phyloP scores from a whole-genome alignment of 257 asterid genomes.

The Solanum gracilifrons region DNA sequence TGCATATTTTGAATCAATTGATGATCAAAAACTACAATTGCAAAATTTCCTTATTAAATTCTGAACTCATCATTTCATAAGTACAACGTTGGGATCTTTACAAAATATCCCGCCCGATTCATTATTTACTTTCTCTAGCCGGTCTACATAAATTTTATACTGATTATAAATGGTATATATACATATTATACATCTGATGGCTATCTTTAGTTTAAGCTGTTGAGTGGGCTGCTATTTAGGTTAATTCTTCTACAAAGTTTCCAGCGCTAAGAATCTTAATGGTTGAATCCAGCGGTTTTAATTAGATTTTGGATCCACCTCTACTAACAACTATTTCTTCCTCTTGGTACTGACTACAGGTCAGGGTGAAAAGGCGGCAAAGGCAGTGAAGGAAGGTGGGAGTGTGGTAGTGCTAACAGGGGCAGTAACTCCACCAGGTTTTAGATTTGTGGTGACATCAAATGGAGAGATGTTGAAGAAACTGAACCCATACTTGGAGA shows the following conservation, averaged over 20 bases:
- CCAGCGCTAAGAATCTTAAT: neutral
- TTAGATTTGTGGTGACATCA: constrained; percentile 75
- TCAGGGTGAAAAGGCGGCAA: constrained; percentile 70
- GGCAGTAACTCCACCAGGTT: constrained; percentile 72
- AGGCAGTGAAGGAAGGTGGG: constrained; percentile 84
- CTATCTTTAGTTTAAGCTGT: neutral
- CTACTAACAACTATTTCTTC: neutral
- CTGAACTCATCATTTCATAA: neutral
- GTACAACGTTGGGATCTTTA: neutral
- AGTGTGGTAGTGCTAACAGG: constrained; percentile 70
- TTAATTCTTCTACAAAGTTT: neutral
- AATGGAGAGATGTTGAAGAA: constrained; percentile 54
- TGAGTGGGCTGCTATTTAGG: neutral
- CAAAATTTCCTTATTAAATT: neutral
- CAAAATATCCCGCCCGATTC: neutral
- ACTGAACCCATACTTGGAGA: constrained; percentile 63
- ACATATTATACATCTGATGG: neutral
- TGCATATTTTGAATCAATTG: neutral
- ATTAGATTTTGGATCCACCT: neutral
- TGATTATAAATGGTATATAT: neutral
- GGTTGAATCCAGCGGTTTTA: neutral
- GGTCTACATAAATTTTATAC: no score
- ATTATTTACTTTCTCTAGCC: neutral
- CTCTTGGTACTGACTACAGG: constrained; percentile 28
- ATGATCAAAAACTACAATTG: neutral